Conservation (phyloP, 805 yeast species). For the Yueomyces sp. region DNA sequence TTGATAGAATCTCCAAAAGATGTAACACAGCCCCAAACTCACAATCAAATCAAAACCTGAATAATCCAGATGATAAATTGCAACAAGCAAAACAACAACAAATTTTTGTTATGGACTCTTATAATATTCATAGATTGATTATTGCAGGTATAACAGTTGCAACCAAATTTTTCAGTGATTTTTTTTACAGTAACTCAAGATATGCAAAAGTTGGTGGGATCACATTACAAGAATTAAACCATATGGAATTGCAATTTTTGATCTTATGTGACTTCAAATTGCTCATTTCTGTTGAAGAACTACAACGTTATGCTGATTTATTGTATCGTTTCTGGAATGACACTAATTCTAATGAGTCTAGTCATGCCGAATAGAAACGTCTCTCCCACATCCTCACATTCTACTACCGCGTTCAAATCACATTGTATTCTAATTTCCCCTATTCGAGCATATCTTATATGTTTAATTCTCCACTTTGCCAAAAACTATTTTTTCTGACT, state of each 20-base stretch:
- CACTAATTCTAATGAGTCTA: neutral
- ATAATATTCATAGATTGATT: slow-evolving; percentile 85
- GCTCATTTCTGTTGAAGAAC: slow-evolving; percentile 79
- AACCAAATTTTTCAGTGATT: slow-evolving; percentile 87
- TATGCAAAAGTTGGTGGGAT: slow-evolving; percentile 94
- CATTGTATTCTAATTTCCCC: no score
- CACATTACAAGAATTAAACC: slow-evolving; percentile 85
- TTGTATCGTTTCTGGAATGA: slow-evolving; percentile 67
- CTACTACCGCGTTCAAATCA: no score
- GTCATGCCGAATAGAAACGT: no score
- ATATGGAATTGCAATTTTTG: slow-evolving; percentile 80
- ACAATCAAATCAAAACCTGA: slow-evolving; percentile 7
- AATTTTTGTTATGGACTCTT: slow-evolving; percentile 88
- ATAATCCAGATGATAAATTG: slow-evolving; percentile 3
- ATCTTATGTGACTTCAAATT: slow-evolving; percentile 73
- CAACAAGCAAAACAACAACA: slow-evolving; percentile 28
- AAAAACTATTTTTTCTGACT: no score
- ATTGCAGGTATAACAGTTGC: slow-evolving; percentile 94
- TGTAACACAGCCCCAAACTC: slow-evolving; percentile 12
- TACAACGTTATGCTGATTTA: slow-evolving; percentile 81
- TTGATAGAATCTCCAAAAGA: slow-evolving; percentile 83
- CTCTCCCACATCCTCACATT: no score
- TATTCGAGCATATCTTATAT: no score
- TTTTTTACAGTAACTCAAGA: slow-evolving; percentile 84
- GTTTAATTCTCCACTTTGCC: no score